phyloP scores from a whole-genome alignment of 1,139 yeast genomes.

The Yarrowia galli region DNA sequence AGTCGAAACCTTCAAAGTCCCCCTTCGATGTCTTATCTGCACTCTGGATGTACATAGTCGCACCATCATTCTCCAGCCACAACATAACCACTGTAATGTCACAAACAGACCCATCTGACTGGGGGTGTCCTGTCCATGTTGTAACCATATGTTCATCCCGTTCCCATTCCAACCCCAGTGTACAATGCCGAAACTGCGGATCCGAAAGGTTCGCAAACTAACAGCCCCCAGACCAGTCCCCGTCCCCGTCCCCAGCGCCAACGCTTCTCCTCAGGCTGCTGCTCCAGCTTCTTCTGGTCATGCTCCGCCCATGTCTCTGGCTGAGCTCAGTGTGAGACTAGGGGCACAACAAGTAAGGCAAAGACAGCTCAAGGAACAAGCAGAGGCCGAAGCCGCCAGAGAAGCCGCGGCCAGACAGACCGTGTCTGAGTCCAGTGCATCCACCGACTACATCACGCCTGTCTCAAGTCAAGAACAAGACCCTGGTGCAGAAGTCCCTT shows the following conservation, averaged over 20 bases:
- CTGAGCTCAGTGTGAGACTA: not conserved
- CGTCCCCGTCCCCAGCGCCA: too few relatives aligned
- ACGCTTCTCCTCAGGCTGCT: not conserved
- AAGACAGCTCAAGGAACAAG: too few relatives aligned
- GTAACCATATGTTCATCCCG: slow-evolving; percentile 6
- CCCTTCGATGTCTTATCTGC: too few relatives aligned
- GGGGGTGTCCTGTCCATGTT: not conserved
- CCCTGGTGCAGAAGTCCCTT: not conserved
- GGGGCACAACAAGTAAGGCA: not conserved
- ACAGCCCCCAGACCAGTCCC: not conserved
- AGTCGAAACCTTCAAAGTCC: too few relatives aligned
- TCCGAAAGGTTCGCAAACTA: not conserved
- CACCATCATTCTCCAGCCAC: not conserved
- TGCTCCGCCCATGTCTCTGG: not conserved
- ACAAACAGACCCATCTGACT: not conserved
- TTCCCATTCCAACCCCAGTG: not conserved
- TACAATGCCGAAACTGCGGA: slow-evolving; percentile 20
- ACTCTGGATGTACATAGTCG: too few relatives aligned
- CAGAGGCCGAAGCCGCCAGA: not conserved
- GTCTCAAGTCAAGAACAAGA: slow-evolving; percentile 11
- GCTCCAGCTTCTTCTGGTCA: not conserved
- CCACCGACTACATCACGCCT: not conserved
- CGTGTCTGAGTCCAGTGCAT: not conserved
- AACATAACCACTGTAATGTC: not conserved
- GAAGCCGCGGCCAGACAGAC: not conserved